Conservation (phyloP, 192 early-diverging fungal genomes). For the Coemansia sp. region DNA sequence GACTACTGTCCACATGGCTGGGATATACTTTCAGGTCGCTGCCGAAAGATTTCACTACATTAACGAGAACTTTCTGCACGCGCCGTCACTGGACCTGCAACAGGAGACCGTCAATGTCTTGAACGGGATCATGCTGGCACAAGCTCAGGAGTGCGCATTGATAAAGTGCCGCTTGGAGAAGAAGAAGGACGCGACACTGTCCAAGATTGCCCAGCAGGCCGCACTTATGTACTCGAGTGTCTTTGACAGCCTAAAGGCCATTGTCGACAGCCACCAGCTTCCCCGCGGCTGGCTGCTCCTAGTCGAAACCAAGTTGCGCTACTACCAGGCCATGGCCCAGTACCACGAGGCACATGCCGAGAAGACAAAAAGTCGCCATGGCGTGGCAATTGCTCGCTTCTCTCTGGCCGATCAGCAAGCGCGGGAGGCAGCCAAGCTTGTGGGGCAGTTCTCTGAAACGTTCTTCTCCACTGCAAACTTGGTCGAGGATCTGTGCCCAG, state of each 20-base stretch:
- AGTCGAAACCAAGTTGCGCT: constrained; percentile 85
- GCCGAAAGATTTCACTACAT: constrained; percentile 95
- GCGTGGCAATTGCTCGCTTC: constrained; percentile 76
- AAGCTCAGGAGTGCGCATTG: constrained; percentile 91
- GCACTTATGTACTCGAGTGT: constrained; percentile 72
- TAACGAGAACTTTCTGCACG: constrained; percentile 97
- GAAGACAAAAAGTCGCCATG: constrained; percentile 78
- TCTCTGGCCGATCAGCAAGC: constrained; percentile 74
- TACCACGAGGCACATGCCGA: constrained; percentile 76
- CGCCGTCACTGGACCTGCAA: constrained; percentile 88
- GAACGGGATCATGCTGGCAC: constrained; percentile 83
- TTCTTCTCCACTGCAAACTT: constrained; percentile 65
- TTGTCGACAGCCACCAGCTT: constrained; percentile 65
- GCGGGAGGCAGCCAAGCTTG: constrained; percentile 72
- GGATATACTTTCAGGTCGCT: constrained; percentile 88
- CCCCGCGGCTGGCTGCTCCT: constrained; percentile 80
- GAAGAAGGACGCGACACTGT: constrained; percentile 83
- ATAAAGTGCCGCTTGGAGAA: constrained; percentile 84
- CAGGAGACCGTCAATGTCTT: constrained; percentile 86
- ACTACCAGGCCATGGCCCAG: constrained; percentile 84
- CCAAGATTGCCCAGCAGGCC: constrained; percentile 84
- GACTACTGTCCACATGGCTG: constrained; percentile 73
- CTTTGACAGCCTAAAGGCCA: constrained; percentile 68
- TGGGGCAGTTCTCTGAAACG: constrained; percentile 62
- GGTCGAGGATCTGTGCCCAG: constrained; percentile 59